These are phyloP conservation scores for Calendula officinalis DNA, from an alignment of 129 eudicot genomes.

Conservation along the genomic window DNA sequence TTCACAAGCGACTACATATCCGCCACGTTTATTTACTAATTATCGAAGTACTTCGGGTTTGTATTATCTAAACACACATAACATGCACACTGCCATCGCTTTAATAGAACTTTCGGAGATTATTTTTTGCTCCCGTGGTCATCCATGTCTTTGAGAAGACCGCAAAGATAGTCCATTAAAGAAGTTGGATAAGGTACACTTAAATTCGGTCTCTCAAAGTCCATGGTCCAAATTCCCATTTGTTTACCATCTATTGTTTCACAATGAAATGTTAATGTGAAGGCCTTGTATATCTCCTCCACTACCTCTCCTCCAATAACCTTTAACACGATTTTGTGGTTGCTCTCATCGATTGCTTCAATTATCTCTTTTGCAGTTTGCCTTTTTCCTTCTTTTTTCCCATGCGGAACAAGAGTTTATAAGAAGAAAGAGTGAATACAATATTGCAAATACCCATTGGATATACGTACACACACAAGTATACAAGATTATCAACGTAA, in stretches of 20 bases:
- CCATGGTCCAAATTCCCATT: slow-evolving; percentile 28
- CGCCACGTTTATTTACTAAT: background rate
- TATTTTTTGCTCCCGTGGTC: background rate
- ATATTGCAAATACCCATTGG: background rate
- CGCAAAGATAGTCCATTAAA: background rate
- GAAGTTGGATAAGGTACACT: slow-evolving; percentile 12
- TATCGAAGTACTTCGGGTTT: background rate
- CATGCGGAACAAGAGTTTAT: background rate
- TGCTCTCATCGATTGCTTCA: background rate
- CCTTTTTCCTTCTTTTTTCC: slow-evolving; percentile 4
- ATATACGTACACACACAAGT: too few relatives aligned
- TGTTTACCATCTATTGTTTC: slow-evolving; percentile 11
- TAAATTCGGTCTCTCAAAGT: slow-evolving; percentile 20
- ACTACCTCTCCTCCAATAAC: slow-evolving; percentile 17
- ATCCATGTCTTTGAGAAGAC: background rate
- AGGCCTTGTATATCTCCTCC: slow-evolving; percentile 9
- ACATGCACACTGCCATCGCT: background rate
- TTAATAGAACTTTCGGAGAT: background rate
- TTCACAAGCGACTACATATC: background rate
- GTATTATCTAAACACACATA: background rate
- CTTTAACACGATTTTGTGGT: slow-evolving; percentile 17
- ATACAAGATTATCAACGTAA: background rate
- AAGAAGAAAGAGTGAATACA: background rate
- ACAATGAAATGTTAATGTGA: slow-evolving; percentile 3
- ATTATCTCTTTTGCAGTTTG: slow-evolving; percentile 16